Base-by-base conservation (phyloP, 805 yeast genomes). In the Ogataea nitratoaversa region DNA sequence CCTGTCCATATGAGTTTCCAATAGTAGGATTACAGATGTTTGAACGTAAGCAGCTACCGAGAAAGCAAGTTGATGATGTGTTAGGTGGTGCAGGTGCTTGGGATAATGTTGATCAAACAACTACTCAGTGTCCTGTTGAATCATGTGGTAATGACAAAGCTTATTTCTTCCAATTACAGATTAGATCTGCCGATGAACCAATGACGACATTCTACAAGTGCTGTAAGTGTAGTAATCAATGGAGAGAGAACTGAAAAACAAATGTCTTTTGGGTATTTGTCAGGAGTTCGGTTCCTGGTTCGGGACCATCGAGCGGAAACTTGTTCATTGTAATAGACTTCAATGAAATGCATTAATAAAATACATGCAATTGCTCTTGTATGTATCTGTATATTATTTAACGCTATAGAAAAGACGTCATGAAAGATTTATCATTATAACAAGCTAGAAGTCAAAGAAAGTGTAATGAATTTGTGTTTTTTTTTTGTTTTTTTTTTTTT, bases 211-310 rank as follows among this genome's bases (percentile, higher is more conserved):
- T 93, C 62, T 91, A 87, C 63, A 89, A 91, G 63, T 93, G 99
- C 68, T 89, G 89, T 28, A 82, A 79, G 47, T 93, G 99, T 70
- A 86, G 87, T 36, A 76, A 88, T 58, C 95, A 91, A 65, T 93
- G 99, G 99, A 84, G 96, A 66, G 99, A 93, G 56, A 93, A 93
- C n/a, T n/a, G n/a, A n/a, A n/a, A n/a, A n/a, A n/a, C n/a, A n/a
- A n/a, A n/a, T n/a, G n/a, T n/a, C n/a, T n/a, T n/a, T 56, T 93
- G 25, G 35, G 20, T 5, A 17, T 22, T 22, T 22, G 25, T n/a
- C n/a, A n/a, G n/a, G n/a, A n/a, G n/a, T n/a, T n/a, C n/a, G n/a
- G n/a, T n/a, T n/a, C n/a, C n/a, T n/a, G n/a, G n/a, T n/a, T n/a
- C n/a, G n/a, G n/a, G n/a, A n/a, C n/a, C n/a, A n/a, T n/a, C n/a